Conservation (phyloP, 345 rosid species). For the Camelina sativa region DNA sequence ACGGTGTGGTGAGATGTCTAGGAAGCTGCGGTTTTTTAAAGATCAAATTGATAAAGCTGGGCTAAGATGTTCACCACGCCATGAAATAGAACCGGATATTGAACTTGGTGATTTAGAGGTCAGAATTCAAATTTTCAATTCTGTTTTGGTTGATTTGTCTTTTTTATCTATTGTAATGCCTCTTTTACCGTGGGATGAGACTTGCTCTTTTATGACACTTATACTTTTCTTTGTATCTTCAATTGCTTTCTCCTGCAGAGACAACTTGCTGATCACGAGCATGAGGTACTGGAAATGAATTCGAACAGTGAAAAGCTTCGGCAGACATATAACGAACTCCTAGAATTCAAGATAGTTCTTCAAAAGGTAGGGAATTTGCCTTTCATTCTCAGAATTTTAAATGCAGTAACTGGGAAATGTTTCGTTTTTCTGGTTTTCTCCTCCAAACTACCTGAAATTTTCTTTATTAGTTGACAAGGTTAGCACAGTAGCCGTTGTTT, state of each 20-base stretch:
- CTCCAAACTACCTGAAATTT: neutral
- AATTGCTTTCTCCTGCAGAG: constrained; percentile 53
- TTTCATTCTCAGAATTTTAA: constrained; percentile 15
- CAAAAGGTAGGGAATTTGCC: constrained; percentile 66
- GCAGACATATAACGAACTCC: constrained; percentile 84
- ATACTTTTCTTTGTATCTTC: constrained; percentile 28
- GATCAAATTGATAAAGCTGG: constrained; percentile 95
- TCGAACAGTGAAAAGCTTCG: constrained; percentile 91
- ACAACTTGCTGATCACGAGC: constrained; percentile 90
- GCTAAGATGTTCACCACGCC: constrained; percentile 62
- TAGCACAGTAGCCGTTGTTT: constrained; percentile 10
- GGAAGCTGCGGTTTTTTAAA: constrained; percentile 84
- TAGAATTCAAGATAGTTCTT: constrained; percentile 91
- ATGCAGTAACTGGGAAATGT: constrained; percentile 9
- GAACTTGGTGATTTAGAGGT: constrained; percentile 96
- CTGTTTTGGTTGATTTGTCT: constrained; percentile 30
- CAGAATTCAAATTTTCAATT: constrained; percentile 22
- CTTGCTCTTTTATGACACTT: constrained; percentile 8
- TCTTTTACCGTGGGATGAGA: neutral
- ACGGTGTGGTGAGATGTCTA: constrained; percentile 96
- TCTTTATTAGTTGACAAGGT: constrained; percentile 1
- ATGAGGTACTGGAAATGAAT: constrained; percentile 90
- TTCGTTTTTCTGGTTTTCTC: neutral
- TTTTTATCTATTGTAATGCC: neutral
- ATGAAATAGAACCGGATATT: constrained; percentile 69